Evolutionary conservation across 2,329 filamentous ascomycete species (phyloP), one percentile per base, ranked within the genome.

Genomic region (Sporothrix brunneoviolacea): DNA sequence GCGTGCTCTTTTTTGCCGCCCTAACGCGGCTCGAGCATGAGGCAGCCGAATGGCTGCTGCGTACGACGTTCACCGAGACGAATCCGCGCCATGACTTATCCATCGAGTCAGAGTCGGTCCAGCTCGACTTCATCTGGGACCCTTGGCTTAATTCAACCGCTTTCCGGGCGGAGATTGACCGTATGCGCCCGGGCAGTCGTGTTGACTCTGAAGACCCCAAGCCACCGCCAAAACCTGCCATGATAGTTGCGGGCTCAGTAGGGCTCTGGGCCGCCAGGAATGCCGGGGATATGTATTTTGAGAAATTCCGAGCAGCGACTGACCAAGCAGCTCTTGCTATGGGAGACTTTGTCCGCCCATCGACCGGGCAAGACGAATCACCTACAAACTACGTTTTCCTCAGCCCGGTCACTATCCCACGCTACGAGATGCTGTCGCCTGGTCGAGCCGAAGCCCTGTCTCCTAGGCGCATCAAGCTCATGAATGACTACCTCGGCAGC

Each of bases 1-100:
- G 81, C 12, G 76, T 83, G 57, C 63, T 83, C 6, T 85, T 79
- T 61, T 83, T 78, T 73, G 76, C 77, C 44, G 69, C 73, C 3
- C 72, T 72, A 16, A 69, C 65, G 51, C 74, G 73, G 55, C 64
- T 82, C 24, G 69, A 76, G 50, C 62, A 64, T 18, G 55, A 62
- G 15, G 61, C 64, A 24, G 68, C 70, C 4, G 61, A 69, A 13
- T 56, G 62, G 24, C 62, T 66, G 27, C 61, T 68, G 15, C 56
- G 61, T 2, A 62, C 64, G 18, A 64, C 68, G 15, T 57, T 67
- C n/a, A 60, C 62, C 15, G 51, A 56, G 4, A 58, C 61, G 24
- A 59, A 66, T 36, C 71, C 73, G 48, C 74, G 77, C 54, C 59
- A 61, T 15, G 68, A 78, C 60, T 60, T 76, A 7, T 62, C 66